These are phyloP conservation scores for Emergomyces orientalis DNA, from an alignment of 2,329 filamentous ascomycete genomes.

Conservation along the genomic window DNA sequence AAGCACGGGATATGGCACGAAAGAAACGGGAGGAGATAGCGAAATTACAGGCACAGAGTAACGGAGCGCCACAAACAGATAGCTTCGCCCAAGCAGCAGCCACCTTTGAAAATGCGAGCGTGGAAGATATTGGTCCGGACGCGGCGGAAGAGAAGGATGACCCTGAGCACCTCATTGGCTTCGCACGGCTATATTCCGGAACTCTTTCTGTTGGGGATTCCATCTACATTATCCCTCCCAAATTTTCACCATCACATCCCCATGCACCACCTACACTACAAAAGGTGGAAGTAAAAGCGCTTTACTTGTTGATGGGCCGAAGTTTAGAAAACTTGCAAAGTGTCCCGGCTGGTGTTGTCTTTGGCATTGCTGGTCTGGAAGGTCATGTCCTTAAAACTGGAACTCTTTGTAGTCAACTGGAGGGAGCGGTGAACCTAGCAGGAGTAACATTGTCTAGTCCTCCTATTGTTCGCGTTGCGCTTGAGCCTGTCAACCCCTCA, in stretches of 20 bases:
- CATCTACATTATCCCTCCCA: slow-evolving; percentile 84
- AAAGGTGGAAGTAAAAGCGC: slow-evolving; percentile 72
- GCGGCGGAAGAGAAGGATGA: slow-evolving; percentile 54
- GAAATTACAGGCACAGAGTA: slow-evolving; percentile 57
- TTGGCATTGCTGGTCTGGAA: slow-evolving; percentile 86
- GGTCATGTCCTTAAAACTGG: slow-evolving; percentile 93
- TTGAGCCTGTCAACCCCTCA: slow-evolving; percentile 85
- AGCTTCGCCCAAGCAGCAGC: slow-evolving; percentile 50
- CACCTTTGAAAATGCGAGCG: slow-evolving; percentile 52
- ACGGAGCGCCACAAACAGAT: slow-evolving; percentile 31
- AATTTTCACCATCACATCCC: slow-evolving; percentile 76
- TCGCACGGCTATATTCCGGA: slow-evolving; percentile 87
- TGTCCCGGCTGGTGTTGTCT: slow-evolving; percentile 88
- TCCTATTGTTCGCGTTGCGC: slow-evolving; percentile 87
- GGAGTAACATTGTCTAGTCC: slow-evolving; percentile 72
- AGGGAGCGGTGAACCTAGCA: slow-evolving; percentile 81
- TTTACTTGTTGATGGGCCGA: slow-evolving; percentile 95
- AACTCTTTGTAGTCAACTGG: slow-evolving; percentile 78
- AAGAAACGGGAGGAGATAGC: slow-evolving; percentile 86
- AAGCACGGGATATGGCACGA: slow-evolving; percentile 77
- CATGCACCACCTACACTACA: slow-evolving; percentile 63
- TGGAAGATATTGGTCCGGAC: slow-evolving; percentile 42
- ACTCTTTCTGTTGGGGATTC: slow-evolving; percentile 81
- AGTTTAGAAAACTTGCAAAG: slow-evolving; percentile 71
- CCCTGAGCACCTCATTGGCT: slow-evolving; percentile 83